Conservation (phyloP, 2,329 filamentous ascomycete genomes). For the Xylaria digitata region DNA sequence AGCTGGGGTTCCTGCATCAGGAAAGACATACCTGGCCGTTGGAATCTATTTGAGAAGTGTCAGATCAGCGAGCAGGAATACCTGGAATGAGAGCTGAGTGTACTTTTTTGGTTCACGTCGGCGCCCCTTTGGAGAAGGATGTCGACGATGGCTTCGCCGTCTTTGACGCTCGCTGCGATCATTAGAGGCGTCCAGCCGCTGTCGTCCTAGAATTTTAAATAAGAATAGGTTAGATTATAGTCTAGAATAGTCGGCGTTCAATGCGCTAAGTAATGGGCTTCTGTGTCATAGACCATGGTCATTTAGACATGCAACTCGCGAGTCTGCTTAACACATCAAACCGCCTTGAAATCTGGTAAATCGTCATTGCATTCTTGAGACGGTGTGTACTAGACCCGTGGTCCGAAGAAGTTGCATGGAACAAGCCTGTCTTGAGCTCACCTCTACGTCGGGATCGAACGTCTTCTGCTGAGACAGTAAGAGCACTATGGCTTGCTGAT, state of each 20-base stretch:
- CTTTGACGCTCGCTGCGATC: constrained; percentile 81
- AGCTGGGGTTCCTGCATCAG: background rate
- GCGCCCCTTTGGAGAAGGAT: constrained; percentile 76
- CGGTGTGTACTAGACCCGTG: too few species aligned
- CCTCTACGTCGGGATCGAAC: constrained; percentile 87
- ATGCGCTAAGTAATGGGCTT: too few species aligned
- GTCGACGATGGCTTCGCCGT: constrained; percentile 75
- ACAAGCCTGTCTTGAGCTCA: constrained; percentile 53
- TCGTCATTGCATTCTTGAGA: too few species aligned
- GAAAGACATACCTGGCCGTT: constrained; percentile 66
- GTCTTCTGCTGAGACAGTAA: constrained; percentile 75
- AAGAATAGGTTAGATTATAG: constrained; percentile 18
- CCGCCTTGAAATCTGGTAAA: too few species aligned
- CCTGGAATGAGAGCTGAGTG: background rate
- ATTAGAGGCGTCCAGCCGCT: constrained; percentile 86
- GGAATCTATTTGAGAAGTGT: constrained; percentile 60
- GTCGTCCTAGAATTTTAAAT: constrained; percentile 65
- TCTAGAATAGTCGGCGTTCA: too few species aligned
- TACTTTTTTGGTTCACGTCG: constrained; percentile 77
- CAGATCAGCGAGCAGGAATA: constrained; percentile 10
- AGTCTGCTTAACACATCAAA: too few species aligned
- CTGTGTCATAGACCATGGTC: too few species aligned
- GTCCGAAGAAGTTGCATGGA: too few species aligned
- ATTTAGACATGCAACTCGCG: too few species aligned
- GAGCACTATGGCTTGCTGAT: constrained; percentile 78